Evolutionary conservation across 495 filamentous ascomycete species (phyloP).

Genomic region (Trichocladium uniseriatum): DNA sequence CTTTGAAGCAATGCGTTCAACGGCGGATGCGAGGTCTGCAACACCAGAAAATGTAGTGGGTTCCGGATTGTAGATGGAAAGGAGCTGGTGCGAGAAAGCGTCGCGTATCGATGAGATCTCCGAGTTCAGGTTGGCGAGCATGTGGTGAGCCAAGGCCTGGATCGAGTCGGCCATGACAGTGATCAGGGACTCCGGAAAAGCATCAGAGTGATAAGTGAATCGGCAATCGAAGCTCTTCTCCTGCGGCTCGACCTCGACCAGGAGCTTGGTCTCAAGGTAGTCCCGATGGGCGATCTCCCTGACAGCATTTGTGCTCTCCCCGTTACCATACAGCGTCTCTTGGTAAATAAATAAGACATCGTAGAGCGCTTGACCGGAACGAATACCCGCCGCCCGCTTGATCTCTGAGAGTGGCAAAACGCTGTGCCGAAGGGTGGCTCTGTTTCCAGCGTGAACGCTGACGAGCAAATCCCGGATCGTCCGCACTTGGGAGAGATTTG

Average conservation of each 20-base stretch:
- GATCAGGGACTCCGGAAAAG: constrained; percentile 38
- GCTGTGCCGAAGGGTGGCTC: constrained; percentile 49
- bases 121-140: constrained; percentile 30
- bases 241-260: constrained; percentile 60
- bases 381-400: constrained; percentile 44
- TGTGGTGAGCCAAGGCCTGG: constrained; percentile 23
- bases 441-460: constrained; percentile 50
- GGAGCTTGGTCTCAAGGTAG: constrained; percentile 60
- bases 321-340: constrained; percentile 45
- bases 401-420: constrained; percentile 56
- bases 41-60: constrained; percentile 18
- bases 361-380: constrained; percentile 45
- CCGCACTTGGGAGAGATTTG: constrained; percentile 37
- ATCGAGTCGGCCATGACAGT: constrained; percentile 36
- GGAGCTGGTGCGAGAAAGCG: constrained; percentile 28
- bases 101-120: constrained; percentile 22
- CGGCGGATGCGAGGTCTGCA: constrained; percentile 36
- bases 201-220: constrained; percentile 39
- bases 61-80: constrained; percentile 41
- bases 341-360: constrained; percentile 73
- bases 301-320: constrained; percentile 16
- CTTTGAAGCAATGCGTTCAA: constrained; percentile 43
- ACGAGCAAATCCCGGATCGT: constrained; percentile 49
- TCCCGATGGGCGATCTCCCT: constrained; percentile 48
- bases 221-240: constrained; percentile 46